Percentiles rank a stretch among this genome's conserved stretches.
Conservation (phyloP, 2,329 filamentous ascomycete species). For the Microdochium trichocladiopsis region DNA sequence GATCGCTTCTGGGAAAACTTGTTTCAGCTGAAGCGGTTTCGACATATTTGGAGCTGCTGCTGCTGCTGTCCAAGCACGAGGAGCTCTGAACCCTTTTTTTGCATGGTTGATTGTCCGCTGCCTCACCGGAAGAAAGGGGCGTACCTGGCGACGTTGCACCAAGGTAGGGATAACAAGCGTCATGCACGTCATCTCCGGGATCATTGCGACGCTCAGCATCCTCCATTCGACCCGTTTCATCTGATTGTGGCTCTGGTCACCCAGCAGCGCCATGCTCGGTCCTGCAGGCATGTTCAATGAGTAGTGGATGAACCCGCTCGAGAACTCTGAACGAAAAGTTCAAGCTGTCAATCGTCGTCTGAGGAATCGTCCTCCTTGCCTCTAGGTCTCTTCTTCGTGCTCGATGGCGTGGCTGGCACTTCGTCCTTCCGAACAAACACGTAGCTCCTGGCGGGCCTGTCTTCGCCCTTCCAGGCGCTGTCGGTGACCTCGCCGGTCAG, state of each 20-base stretch:
- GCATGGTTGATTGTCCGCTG: neutral
- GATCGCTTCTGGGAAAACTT: neutral
- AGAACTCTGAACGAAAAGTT: too few species aligned
- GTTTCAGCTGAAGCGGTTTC: neutral
- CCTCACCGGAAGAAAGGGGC: neutral
- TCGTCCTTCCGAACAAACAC: constrained; percentile 56
- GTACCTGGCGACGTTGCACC: neutral
- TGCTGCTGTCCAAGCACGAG: neutral
- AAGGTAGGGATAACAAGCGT: neutral
- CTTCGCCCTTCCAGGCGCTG: constrained; percentile 42
- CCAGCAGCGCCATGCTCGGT: too few species aligned
- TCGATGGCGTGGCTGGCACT: constrained; percentile 14
- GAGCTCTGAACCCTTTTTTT: too few species aligned
- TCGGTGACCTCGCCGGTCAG: constrained; percentile 32
- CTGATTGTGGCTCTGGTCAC: too few species aligned
- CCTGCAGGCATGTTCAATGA: too few species aligned
- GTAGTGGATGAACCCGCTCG: too few species aligned
- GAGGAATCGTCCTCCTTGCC: constrained; percentile 17
- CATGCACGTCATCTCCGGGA: neutral
- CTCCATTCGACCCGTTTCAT: neutral
- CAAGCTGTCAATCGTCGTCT: constrained; percentile 12
- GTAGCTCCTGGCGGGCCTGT: constrained; percentile 49
- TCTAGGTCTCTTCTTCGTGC: constrained; percentile 21
- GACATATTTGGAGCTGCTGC: neutral
- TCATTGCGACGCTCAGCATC: neutral